Evolutionary conservation across 2,329 filamentous ascomycete genomes (phyloP), one percentile per base, ranked within the genome.

Genomic region (Teratosphaeriaceae sp.): DNA sequence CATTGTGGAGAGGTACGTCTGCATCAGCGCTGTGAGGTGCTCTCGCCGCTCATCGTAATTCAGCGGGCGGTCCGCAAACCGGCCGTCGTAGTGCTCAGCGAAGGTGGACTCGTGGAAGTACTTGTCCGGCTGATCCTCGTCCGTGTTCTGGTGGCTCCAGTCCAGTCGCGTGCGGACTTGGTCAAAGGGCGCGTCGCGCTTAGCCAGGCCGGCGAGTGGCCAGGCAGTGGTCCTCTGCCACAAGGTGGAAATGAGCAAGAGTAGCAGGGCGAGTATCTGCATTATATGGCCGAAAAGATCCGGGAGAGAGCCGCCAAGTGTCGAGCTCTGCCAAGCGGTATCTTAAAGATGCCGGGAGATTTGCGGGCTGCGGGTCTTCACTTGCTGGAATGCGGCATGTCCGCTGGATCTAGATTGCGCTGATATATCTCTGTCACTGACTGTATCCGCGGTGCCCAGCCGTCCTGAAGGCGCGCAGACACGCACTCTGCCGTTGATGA

Each of bases 1-100:
- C 76, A 80, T 80, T 5, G 74, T 75, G 1, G 65, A 61, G 2
- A 79, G 65, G 51, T 80, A 80, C 1, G 75, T 73, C 50, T 71
- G 71, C 46, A 79, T 66, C 26, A 80, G 63, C 2, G 69, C 63
- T 16, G 67, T 69, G 15, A 80, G 66, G 45, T 75, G 67, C 12
- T 63, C 58, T 18, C 64, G 61, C 20, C 72, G 70, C 34, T 72
- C 62, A n/a, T 71, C 62, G 30, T 71, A 67, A 2, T 67, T 60
- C 2, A 80, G 61, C 4, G 63, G 55, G 5, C 58, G 44, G 2
- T 65, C 59, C 18, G 73, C 74, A 55, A 79, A 81, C 34, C 70
- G 73, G 45, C 74, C 74, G 52, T 78, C 75, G 59, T 78, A 78
- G 50, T 78, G 75, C 41, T 67, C 64, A 52, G 75, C 66, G 57